Evolutionary conservation across 768 basidiomycete species (phyloP).

Genomic region (Mrakia blollopis): DNA sequence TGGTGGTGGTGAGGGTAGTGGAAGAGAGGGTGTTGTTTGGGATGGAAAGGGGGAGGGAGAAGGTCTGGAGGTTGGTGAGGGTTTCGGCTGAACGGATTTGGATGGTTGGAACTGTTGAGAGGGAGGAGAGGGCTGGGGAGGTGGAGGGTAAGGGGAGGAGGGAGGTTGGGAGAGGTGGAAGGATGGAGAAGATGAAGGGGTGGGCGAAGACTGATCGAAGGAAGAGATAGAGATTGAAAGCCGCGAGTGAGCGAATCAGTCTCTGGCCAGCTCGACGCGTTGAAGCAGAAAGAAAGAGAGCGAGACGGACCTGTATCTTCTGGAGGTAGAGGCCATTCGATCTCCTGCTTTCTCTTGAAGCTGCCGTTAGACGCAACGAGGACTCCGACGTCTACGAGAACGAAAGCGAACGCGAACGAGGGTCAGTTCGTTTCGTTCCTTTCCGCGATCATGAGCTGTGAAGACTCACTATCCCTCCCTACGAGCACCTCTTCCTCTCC

Average conservation of each 20-base stretch:
- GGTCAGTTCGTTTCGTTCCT: too few species aligned
- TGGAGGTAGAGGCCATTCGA: conserved; percentile 73
- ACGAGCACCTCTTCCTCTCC: conserved; percentile 63
- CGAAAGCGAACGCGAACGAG: too few species aligned
- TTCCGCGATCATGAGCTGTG: background rate
- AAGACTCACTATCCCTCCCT: conserved; percentile 63
- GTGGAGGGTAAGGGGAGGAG: conserved; percentile 45
- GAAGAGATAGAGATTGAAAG: conserved; percentile 17
- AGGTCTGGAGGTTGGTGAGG: conserved; percentile 56
- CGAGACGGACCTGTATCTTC: conserved; percentile 65
- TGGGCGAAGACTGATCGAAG: conserved; percentile 57
- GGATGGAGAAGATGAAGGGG: conserved; percentile 70
- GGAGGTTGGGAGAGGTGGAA: conserved; percentile 57
- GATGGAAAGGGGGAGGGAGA: conserved; percentile 59
- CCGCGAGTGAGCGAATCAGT: conserved; percentile 9
- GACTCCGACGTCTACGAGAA: conserved; percentile 60
- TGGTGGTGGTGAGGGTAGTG: too few species aligned
- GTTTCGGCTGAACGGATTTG: conserved; percentile 70
- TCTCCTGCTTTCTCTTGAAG: conserved; percentile 49
- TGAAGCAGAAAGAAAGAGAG: background rate
- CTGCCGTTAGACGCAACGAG: conserved; percentile 61
- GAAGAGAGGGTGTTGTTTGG: too few species aligned
- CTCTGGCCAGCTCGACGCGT: conserved; percentile 16
- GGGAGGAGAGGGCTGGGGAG: conserved; percentile 35
- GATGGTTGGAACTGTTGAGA: conserved; percentile 51